Base-by-base conservation (phyloP, 192 early-diverging fungal genomes). In the Tieghemiomyces parasiticus region DNA sequence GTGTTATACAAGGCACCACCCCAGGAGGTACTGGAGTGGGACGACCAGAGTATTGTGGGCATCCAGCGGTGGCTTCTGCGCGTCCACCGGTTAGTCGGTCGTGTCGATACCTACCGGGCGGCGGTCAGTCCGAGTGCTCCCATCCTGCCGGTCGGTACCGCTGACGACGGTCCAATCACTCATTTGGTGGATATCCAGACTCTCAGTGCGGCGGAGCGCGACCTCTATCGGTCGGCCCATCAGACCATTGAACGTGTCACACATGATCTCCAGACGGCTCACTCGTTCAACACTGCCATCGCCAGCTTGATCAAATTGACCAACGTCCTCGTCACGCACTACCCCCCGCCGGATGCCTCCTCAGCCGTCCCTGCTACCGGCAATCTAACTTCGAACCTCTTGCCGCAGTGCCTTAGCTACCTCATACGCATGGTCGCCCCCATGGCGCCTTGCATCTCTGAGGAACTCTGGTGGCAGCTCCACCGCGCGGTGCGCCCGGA, bases 1-100 rank as follows among this genome's bases (percentile, higher is more conserved):
- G 83, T 94, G 24, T 74, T 97, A 1, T 93, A 84, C 60, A 83
- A 89, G 61, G 92, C 92, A 0, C 85, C 92, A 13, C 90, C 92
- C 0, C 81, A 80, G 25, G 91, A 94, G 60, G 88, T 90, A 24
- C 64, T 97, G 0, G 80, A 86, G 61, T 97, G 94, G 94, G 90
- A 97, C 59, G 87, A 88, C 30, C 64, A 75, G 44, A 91, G 88
- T 60, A 90, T 95, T 58, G 77, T 92, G 4, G 94, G 94, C 8
- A 94, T 97, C 89, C 81, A 89, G 71, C 77, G 91, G 35, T 94
- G 88, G 81, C 68, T 92, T 29, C 56, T 68, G 38, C 77, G 82
- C 25, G 71, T 90, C 30, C 67, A 74, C 45, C 76, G 70, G 32
- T 49, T 89, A 13, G 85, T 85, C 1, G 74, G 71, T 22, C 55